Evolutionary conservation across 192 early-diverging fungal genomes (phyloP), one percentile per base, ranked within the genome.

Genomic region (Spizellomyces sp.): DNA sequence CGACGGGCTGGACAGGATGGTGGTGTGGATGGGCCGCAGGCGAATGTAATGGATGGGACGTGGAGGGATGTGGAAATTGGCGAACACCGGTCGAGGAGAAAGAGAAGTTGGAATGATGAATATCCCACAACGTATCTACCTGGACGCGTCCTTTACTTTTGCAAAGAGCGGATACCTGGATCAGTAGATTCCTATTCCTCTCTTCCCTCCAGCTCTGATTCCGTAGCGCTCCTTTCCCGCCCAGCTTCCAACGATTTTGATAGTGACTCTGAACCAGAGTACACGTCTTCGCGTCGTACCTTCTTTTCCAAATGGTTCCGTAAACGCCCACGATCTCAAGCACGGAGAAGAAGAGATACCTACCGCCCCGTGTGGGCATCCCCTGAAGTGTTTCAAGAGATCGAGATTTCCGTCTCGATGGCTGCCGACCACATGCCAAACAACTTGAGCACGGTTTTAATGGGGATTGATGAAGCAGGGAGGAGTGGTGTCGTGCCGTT

Each of bases 351-450:
- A 27, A 43, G 44, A 42, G 57, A 36, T n/a, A 12, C 22, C 17
- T 84, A 82, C 50, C 12, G 79, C 5, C 70, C 82, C 6, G 62
- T 60, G 7, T 84, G 82, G 82, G 73, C 76, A 0, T 9, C 21
- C 15, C 73, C 73, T 7, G 70, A 48, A 6, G 67, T 58, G 41
- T 80, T 84, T 58, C 65, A 71, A 12, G 75, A 81, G 22, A 80
- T 86, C 45, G 55, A 77, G 12, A 76, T 86, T 48, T 71, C 76
- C n/a, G 47, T 45, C 17, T 68, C 71, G 14, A 83, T 81, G 81
- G 77, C 56, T 9, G 42, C 55, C n/a, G 84, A 85, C 57, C 84
- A 85, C 67, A 69, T 85, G 58, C 84, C 79, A 36, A 68, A 81
- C 60, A 45, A 71, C 36, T 41, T 84, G 48, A 66, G 63, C 22